Evolutionary conservation across 2,329 filamentous ascomycete genomes (phyloP).

Genomic region (Dactylellina parvicollis): DNA sequence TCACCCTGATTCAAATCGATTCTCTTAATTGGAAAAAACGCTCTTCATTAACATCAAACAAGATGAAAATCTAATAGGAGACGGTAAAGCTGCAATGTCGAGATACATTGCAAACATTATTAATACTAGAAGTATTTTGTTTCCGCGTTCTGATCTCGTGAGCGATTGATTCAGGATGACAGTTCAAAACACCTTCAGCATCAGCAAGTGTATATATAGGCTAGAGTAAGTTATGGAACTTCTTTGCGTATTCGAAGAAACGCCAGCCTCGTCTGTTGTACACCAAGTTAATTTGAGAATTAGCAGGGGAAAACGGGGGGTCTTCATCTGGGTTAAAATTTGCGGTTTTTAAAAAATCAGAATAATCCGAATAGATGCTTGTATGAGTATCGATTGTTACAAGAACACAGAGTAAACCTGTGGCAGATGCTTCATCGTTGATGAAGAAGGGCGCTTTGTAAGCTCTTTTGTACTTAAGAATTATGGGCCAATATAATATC

Average conservation of each 20-base stretch:
- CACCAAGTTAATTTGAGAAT: too few relatives aligned
- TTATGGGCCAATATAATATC: conserved; percentile 4
- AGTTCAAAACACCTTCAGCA: conserved; percentile 53
- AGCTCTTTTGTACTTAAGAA: conserved; percentile 14
- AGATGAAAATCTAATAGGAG: too few relatives aligned
- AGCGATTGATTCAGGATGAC: neutral
- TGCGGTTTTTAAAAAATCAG: conserved; percentile 6
- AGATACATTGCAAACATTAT: conserved; percentile 56
- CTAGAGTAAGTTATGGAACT: conserved; percentile 56
- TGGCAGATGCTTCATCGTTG: conserved; percentile 10
- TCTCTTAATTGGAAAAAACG: too few relatives aligned
- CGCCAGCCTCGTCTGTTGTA: conserved; percentile 55
- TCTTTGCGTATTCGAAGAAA: conserved; percentile 56
- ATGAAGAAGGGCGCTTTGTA: conserved; percentile 14
- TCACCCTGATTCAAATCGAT: too few relatives aligned
- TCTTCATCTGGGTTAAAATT: conserved; percentile 15
- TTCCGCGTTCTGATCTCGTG: conserved; percentile 1
- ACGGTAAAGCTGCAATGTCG: conserved; percentile 55
- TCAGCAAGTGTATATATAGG: conserved; percentile 55
- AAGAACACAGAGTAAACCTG: conserved; percentile 17
- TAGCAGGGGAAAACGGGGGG: neutral
- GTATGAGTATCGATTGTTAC: conserved; percentile 24
- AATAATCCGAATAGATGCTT: conserved; percentile 17
- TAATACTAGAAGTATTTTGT: conserved; percentile 49
- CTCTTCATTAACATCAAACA: too few relatives aligned